phyloP scores from a whole-genome alignment of 306 rosid species.

The Delonix regia region DNA sequence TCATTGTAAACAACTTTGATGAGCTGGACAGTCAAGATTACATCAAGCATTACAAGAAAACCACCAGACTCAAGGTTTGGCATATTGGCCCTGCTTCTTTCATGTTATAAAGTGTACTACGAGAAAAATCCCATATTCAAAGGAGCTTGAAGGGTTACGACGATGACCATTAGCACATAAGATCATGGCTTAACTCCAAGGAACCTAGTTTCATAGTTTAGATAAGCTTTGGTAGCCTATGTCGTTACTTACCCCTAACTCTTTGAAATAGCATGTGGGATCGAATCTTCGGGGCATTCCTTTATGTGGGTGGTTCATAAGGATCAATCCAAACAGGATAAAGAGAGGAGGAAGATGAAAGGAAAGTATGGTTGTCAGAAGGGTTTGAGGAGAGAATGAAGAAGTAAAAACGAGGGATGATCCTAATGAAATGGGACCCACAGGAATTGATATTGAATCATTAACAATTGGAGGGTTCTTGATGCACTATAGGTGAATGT shows the following conservation, averaged over 20 bases:
- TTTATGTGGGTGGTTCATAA: background rate
- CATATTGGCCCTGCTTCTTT: constrained; percentile 27
- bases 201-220: background rate
- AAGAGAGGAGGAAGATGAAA: too few relatives aligned
- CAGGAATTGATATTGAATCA: constrained; percentile 24
- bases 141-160: too few relatives aligned
- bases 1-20: constrained; percentile 16
- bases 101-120: background rate
- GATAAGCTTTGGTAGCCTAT: background rate
- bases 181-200: background rate
- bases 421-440: constrained; percentile 26
- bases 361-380: background rate
- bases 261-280: background rate
- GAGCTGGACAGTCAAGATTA: constrained; percentile 33
- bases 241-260: background rate
- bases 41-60: constrained; percentile 23
- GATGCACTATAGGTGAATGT: constrained; percentile 16
- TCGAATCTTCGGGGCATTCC: background rate
- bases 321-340: background rate
- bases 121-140: too few relatives aligned
- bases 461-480: background rate
- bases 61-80: constrained; percentile 36
- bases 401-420: background rate
- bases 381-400: constrained; percentile 18
- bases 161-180: background rate